Base-by-base conservation (phyloP, 2,329 filamentous ascomycete species). In the Talaromyces albobiverticillius region DNA sequence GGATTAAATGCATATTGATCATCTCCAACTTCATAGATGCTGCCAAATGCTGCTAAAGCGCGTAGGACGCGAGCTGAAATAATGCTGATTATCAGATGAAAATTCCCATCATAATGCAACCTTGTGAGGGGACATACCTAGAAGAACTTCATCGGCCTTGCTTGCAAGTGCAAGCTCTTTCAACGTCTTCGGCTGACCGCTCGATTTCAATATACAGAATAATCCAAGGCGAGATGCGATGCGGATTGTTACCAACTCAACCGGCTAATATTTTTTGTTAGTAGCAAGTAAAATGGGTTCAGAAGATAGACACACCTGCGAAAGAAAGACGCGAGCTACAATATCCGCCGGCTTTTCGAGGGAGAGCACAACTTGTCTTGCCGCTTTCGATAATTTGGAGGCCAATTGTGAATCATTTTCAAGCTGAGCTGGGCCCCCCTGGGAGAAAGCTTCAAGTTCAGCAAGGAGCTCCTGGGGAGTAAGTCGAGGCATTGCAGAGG, bases 31-130 rank as follows among this genome's bases (percentile, higher is more conserved):
- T 60, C 59, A 10, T 45, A 42, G 13, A 59, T 46, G 7, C 49
- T 52, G 3, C 55, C 54, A 7, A 55, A 36, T 1, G 62, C 63
- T 16, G 61, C 59, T 3, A 63, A 46, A 31, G 63, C 63, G 23
- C 63, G 61, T 4, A 64, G 53, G 22, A 65, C 16, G 9, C 57
- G 57, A 7, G 43, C 58, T 60, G 11, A 9, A 29, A 5, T 3
- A n/a, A n/a, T 14, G 31, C 3, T n/a, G 13, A 14, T 34, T 34
- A 34, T 11, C 3, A n/a, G 14, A 14, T 34, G 3, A 4, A 34
- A 4, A n/a, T 14, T 13, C 13, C 14, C 9, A 34, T 34, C 8
- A 6, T n/a, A n/a, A n/a, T n/a, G n/a, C n/a, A n/a, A n/a, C n/a
- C n/a, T n/a, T n/a, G n/a, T n/a, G 11, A 2, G 31, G 11, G 10